A percentile compares a stretch with the other conserved stretches of the same genome.
These are phyloP conservation scores for Serendipita sp. DNA, from an alignment of 768 basidiomycete species.

Conservation along the genomic window DNA sequence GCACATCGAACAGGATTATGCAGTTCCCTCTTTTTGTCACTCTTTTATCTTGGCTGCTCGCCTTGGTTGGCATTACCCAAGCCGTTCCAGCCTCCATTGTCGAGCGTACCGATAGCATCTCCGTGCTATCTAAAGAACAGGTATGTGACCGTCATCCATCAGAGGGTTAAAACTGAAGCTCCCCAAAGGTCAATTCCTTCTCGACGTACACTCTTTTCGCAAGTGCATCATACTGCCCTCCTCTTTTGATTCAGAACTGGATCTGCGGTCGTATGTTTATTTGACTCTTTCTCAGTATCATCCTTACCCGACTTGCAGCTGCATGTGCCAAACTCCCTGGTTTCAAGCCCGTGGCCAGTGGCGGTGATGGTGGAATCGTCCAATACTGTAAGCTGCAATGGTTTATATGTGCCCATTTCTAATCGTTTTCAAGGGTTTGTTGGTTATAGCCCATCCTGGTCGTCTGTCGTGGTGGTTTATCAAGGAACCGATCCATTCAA, in stretches of 20 bases:
- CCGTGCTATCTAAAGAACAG: neutral
- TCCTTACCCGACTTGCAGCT: neutral
- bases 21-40: neutral
- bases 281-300: neutral
- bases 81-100: neutral
- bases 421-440: neutral
- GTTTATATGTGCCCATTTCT: too few species aligned
- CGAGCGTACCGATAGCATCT: neutral
- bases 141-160: neutral
- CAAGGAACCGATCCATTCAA: slow-evolving; percentile 1
- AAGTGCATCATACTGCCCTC: neutral
- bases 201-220: slow-evolving; percentile 1
- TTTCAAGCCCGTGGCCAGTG: neutral
- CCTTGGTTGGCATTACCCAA: neutral
- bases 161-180: too few species aligned
- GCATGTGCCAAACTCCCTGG: neutral
- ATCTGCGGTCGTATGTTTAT: neutral
- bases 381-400: neutral
- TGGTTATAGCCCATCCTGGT: neutral
- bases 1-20: neutral
- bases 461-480: neutral
- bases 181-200: neutral
- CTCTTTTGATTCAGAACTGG: neutral
- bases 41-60: neutral
- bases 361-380: neutral